Base-by-base conservation (phyloP, 2,329 filamentous ascomycete genomes). In the Pseudomassariella vexata region DNA sequence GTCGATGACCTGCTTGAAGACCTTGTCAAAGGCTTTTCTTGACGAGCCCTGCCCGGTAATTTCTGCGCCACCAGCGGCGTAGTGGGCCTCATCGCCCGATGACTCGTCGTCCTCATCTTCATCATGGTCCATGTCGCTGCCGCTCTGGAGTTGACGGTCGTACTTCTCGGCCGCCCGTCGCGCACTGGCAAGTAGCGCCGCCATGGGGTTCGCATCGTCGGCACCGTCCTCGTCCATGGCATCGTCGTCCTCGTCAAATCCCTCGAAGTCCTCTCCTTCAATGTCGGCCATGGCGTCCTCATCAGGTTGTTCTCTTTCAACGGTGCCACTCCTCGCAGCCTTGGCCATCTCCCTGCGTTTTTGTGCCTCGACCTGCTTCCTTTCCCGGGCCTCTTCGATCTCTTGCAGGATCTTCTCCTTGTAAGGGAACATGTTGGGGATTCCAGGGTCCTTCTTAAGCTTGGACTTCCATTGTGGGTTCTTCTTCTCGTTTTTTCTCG, bases 381-480 rank as follows among this genome's bases (percentile, higher is more conserved):
- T 68, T 45, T 82, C 67, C 54, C 83, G 83, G 49, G 78, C 82
- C 63, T 95, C 86, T 64, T 98, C 92, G 48, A 98, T 94, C 62
- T 98, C 88, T 37, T 89, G 79, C 20, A 98, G 74, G 18, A 98
- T 76, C 69, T 84, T 89, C 59, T 95, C 89, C 68, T 98, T 98
- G 72, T 92, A 95, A 1, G 92, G 92, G 65, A 95, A 98, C 21
- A 95, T 66, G 55, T 96, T 98, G 24, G 92, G 92, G 41, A 98
- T 95, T 29, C 92, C 92, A 16, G 90, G 92, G 52, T 98, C 92
- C 68, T 96, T 98, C 76, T 95, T 96, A 47, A 95, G 59, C 59
- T 88, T 85, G 38, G 87, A 89, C 48, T 85, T 79, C 88, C 92
- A 96, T 85, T 95, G 79, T 20, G 92, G 90, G 60, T 95, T 95